phyloP scores from a whole-genome alignment of 2,329 filamentous ascomycete genomes.

The Fusarium albosuccineum region DNA sequence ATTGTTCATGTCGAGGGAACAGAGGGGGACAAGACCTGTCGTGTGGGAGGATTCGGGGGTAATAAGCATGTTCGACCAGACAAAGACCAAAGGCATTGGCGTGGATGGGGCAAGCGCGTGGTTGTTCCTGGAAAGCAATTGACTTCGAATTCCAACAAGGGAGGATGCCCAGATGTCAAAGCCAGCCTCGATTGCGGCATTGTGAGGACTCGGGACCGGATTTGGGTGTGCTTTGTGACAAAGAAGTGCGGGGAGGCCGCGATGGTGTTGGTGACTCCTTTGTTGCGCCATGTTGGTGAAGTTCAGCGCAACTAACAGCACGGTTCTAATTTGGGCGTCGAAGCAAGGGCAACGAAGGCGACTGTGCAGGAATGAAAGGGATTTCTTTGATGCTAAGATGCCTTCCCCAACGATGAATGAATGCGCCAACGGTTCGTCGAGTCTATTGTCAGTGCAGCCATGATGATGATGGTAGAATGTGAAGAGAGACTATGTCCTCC shows the following conservation, averaged over 20 bases:
- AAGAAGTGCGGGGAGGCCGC: conserved; percentile 27
- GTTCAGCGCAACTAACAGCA: neutral
- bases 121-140: conserved; percentile 7
- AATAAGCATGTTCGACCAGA: conserved; percentile 39
- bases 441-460: conserved; percentile 35
- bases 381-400: conserved; percentile 30
- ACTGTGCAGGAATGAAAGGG: conserved; percentile 9
- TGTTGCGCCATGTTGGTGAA: conserved; percentile 23
- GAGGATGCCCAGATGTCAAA: conserved; percentile 10
- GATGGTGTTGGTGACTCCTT: conserved; percentile 30
- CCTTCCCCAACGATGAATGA: conserved; percentile 20
- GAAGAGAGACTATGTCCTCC: neutral
- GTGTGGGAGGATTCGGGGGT: conserved; percentile 21
- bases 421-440: neutral
- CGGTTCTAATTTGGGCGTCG: conserved; percentile 25
- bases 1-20: conserved; percentile 7
- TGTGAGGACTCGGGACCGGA: conserved; percentile 23
- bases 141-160: conserved; percentile 5
- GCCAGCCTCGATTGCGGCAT: conserved; percentile 21
- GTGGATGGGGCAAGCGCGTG: neutral
- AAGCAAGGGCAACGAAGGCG: neutral
- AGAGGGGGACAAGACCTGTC: neutral
- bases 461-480: conserved; percentile 14
- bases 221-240: conserved; percentile 23
- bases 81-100: conserved; percentile 31